Base-by-base conservation (phyloP, 805 yeast species). In the Candida andamanensis region DNA sequence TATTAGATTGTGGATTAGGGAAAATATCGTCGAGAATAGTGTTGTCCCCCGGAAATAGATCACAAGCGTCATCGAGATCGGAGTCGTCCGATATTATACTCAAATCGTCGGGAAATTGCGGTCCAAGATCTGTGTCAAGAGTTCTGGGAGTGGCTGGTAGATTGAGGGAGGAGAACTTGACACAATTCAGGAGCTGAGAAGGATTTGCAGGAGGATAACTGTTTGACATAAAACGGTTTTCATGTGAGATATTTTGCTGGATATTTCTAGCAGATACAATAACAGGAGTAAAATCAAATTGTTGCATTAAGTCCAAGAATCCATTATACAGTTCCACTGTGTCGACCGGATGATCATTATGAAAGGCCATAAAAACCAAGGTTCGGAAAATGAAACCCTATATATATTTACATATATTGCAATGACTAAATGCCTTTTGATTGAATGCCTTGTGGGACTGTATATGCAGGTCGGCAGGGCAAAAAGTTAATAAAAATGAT, bases 301-400 rank as follows among this genome's bases (percentile, higher is more conserved):
- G 11, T 27, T 47, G 50, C 45, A 54, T 49, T 28, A 36, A 47
- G 17, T 37, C 46, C 28, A 54, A 42, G 29, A 54, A 54, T 29
- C 51, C 55, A 30, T 47, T 42, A 30, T 52, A 49, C 51, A 49
- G 54, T 26, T 50, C 54, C 25, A 48, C 47, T 17, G 45, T 28
- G 17, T 33, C 17, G 15, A 12, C 8, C 11, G 22, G 22, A 8
- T 8, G 10, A 8, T 19, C 22, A 19, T n/a, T n/a, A n/a, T n/a
- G n/a, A n/a, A n/a, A n/a, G n/a, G n/a, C n/a, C n/a, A n/a, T n/a
- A n/a, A n/a, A n/a, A n/a, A n/a, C n/a, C n/a, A n/a, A n/a, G n/a
- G n/a, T n/a, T n/a, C n/a, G n/a, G n/a, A n/a, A n/a, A n/a, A n/a
- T n/a, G n/a, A n/a, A n/a, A n/a, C n/a, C n/a, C n/a, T n/a, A n/a